Evolutionary conservation across 768 basidiomycete species (phyloP).

Genomic region (Paxillus ammoniavirescens): DNA sequence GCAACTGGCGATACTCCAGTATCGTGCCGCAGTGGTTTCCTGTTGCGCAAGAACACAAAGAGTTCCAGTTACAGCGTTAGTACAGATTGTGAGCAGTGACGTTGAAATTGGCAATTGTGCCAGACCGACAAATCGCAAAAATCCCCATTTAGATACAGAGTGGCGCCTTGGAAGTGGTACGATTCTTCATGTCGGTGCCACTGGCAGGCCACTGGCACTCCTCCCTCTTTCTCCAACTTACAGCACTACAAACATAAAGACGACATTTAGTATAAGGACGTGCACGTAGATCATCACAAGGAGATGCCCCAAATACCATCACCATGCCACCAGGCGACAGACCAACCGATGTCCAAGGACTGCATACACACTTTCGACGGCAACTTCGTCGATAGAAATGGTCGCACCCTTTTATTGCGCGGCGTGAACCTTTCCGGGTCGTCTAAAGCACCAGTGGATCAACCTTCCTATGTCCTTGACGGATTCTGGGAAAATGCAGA

Average conservation of each 20-base stretch:
- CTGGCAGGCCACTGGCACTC: no score
- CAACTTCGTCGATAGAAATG: slow-evolving; percentile 70
- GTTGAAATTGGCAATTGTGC: no score
- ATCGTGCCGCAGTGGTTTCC: no score
- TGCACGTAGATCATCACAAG: neutral
- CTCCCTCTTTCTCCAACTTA: neutral
- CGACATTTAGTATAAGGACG: no score
- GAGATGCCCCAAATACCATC: slow-evolving; percentile 21
- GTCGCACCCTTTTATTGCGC: slow-evolving; percentile 78
- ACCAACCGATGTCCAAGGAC: slow-evolving; percentile 9
- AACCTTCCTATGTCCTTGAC: slow-evolving; percentile 65
- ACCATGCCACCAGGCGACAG: slow-evolving; percentile 17
- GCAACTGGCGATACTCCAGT: no score
- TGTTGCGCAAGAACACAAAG: no score
- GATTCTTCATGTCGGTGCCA: neutral
- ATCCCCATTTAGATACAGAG: neutral
- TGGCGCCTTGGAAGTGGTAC: neutral
- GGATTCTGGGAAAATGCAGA: slow-evolving; percentile 85
- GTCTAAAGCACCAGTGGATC: slow-evolving; percentile 76
- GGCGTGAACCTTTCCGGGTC: slow-evolving; percentile 95
- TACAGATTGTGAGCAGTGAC: no score
- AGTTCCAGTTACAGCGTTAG: no score
- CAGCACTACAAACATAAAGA: neutral
- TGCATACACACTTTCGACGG: slow-evolving; percentile 67
- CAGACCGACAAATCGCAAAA: no score